Evolutionary conservation across 305 asterid species (phyloP), one percentile per base, ranked within the genome.

Genomic region (Ruellia speciosa): DNA sequence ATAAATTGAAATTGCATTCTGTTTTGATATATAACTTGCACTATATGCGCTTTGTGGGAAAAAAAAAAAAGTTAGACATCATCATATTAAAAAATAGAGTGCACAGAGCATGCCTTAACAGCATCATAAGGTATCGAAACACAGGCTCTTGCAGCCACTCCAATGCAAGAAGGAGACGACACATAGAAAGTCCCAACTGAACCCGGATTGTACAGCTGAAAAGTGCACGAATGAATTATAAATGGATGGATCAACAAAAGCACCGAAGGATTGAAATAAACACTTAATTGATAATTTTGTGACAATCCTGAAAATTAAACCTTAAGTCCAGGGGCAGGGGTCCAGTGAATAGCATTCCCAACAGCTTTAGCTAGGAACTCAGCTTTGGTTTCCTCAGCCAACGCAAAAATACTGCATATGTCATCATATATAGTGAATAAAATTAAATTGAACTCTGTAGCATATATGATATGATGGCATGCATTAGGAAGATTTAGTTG

Each of bases 121-220:
- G 81, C 77, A 49, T 71, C 74, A 20, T 74, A 58, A 45, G 70
- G 61, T 56, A 80, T 47, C 6, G 71, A 49, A 52, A 63, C 60
- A 18, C 62, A 52, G 15, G 79, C 86, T n/a, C 79, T 71, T 34
- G 79, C 83, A 41, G 83, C 86, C 46, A 74, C 71, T 62, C 83
- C 86, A 59, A 24, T 50, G 65, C 73, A 80, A 57, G 58, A 47
- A 48, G 70, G 56, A n/a, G 81, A 52, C 65, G 81, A 52, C 66
- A 70, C 48, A 37, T 62, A 75, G 34, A 80, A 45, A 17, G 59
- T 58, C 18, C 75, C 66, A 9, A 40, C 33, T 39, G 71, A 50
- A 66, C 35, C 65, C 39, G 58, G 67, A 59, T 56, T 57, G 40
- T 37, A 67, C 59, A 69, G 61, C 78, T 75, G 76, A 59, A 70